phyloP scores from a whole-genome alignment of 805 yeast genomes.

The Starmerella floricola region DNA sequence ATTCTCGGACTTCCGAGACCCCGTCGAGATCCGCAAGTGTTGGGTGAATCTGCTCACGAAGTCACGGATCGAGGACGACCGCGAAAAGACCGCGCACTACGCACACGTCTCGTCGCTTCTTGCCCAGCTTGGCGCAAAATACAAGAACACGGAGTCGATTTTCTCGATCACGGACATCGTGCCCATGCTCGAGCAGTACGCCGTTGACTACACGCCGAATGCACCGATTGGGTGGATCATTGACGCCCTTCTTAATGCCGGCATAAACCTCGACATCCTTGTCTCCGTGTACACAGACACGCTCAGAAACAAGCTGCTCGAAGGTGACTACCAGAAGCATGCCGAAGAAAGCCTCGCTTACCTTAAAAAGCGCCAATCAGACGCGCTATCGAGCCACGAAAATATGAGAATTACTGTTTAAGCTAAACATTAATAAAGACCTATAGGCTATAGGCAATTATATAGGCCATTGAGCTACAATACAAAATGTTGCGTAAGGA shows the following conservation, averaged over 20 bases:
- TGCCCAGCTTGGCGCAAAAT: conserved; percentile 45
- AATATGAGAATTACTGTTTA: no score
- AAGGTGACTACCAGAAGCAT: conserved; percentile 13
- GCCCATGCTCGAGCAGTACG: conserved; percentile 49
- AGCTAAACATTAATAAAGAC: no score
- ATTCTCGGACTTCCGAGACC: conserved; percentile 71
- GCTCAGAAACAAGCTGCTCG: conserved; percentile 13
- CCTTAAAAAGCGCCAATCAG: not conserved
- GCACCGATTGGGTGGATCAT: conserved; percentile 34
- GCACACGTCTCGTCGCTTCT: conserved; percentile 32
- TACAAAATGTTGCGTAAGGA: no score
- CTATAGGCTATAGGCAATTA: no score
- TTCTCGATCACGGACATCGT: conserved; percentile 67
- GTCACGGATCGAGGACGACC: conserved; percentile 26
- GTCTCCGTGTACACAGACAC: conserved; percentile 24
- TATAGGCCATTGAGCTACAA: no score
- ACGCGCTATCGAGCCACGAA: not conserved
- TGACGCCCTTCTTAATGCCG: conserved; percentile 30
- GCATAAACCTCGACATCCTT: conserved; percentile 25
- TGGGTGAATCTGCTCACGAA: conserved; percentile 66
- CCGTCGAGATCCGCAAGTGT: conserved; percentile 67
- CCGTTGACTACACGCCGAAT: conserved; percentile 33
- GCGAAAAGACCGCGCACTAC: conserved; percentile 28
- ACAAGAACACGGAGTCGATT: conserved; percentile 54
- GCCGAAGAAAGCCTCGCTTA: conserved; percentile 10